Conservation (phyloP, 140 eudicot species). For the Oenanthe javanica region DNA sequence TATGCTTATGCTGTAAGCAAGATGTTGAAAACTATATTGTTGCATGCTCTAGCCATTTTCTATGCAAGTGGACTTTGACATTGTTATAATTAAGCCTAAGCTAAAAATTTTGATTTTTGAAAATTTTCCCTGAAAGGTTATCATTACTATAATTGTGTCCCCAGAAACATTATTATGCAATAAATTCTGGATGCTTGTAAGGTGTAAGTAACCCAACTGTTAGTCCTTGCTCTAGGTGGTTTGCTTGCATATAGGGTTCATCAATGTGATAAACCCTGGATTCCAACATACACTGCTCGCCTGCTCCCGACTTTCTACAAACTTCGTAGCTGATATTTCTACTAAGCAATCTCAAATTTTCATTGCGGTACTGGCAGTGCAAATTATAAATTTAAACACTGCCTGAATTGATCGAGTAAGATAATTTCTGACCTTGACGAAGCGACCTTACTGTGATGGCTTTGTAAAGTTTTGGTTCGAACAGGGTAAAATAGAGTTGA, state of each 20-base stretch:
- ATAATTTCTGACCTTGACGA: too few species aligned
- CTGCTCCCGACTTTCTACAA: too few species aligned
- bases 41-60: background rate
- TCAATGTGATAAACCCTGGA: background rate
- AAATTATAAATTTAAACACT: too few species aligned
- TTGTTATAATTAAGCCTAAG: background rate
- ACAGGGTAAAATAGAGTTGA: too few species aligned
- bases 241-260: slow-evolving; percentile 30
- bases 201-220: background rate
- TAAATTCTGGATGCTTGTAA: too few species aligned
- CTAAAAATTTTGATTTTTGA: background rate
- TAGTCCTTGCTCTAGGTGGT: slow-evolving; percentile 22
- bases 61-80: background rate
- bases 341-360: too few species aligned
- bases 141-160: background rate
- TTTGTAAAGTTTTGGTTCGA: too few species aligned
- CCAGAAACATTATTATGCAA: background rate
- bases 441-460: too few species aligned
- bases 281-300: too few species aligned
- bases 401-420: too few species aligned
- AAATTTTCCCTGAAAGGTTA: background rate
- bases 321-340: too few species aligned
- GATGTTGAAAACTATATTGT: background rate
- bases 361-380: too few species aligned
- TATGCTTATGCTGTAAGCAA: background rate